phyloP scores from a whole-genome alignment of 345 rosid genomes.

The Melastoma malabathricum region DNA sequence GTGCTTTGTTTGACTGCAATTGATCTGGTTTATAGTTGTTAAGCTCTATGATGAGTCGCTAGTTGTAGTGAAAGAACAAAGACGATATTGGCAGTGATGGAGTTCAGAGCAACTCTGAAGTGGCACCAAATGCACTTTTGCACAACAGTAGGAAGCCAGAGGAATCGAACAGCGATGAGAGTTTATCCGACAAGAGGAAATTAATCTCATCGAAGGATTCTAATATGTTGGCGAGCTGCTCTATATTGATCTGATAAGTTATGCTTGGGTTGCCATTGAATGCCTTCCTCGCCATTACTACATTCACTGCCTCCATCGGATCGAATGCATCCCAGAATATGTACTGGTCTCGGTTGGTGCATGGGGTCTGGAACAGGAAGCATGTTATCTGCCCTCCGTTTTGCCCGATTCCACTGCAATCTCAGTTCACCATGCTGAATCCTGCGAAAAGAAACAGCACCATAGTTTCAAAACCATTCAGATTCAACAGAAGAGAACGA shows the following conservation, averaged over 20 bases:
- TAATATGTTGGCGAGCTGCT: slow-evolving; percentile 45
- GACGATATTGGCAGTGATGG: too few relatives aligned
- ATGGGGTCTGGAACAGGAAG: slow-evolving; percentile 84
- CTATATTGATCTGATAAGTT: slow-evolving; percentile 64
- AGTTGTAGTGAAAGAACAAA: too few relatives aligned
- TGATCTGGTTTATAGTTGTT: too few relatives aligned
- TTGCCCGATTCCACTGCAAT: slow-evolving; percentile 84
- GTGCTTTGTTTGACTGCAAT: too few relatives aligned
- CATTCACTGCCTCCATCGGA: slow-evolving; percentile 87
- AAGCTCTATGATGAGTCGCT: too few relatives aligned
- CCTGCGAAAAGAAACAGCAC: slow-evolving; percentile 20
- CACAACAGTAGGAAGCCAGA: too few relatives aligned
- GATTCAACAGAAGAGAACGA: background rate
- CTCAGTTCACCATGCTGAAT: slow-evolving; percentile 54
- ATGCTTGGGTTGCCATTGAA: slow-evolving; percentile 44
- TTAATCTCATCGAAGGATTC: background rate
- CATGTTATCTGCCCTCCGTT: slow-evolving; percentile 92
- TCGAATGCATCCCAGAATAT: slow-evolving; percentile 97
- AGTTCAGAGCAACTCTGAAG: too few relatives aligned
- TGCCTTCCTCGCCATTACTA: slow-evolving; percentile 58
- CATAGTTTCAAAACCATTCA: background rate
- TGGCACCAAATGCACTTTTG: too few relatives aligned
- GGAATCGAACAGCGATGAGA: background rate
- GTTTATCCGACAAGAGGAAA: background rate
- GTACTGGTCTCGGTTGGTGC: slow-evolving; percentile 50